Percentiles rank a stretch among this genome's conserved stretches.
Conservation (phyloP, 2,329 filamentous ascomycete genomes). For the Botrytis squamosa region DNA sequence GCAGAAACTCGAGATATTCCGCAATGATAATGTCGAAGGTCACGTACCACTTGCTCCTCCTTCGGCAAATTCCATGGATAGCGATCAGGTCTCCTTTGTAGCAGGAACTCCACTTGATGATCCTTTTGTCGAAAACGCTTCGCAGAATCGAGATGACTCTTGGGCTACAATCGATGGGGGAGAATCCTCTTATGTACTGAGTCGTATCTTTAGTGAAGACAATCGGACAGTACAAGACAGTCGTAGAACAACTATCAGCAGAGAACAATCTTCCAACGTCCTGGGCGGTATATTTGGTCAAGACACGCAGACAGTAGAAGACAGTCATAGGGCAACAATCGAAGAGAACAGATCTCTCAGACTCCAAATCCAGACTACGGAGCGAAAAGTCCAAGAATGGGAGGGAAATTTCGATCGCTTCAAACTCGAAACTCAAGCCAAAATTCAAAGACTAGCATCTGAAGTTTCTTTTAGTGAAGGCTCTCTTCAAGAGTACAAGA, state of each 20-base stretch:
- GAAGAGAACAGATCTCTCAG: neutral
- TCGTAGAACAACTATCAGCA: neutral
- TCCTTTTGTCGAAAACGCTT: neutral
- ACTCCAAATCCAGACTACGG: neutral
- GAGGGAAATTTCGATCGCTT: neutral
- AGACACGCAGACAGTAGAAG: neutral
- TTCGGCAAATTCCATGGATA: neutral
- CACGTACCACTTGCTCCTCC: neutral
- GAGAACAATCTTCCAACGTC: neutral
- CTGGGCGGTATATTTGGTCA: neutral
- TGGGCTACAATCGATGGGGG: neutral
- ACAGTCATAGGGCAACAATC: neutral
- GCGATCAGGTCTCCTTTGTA: neutral
- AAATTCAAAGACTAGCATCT: neutral
- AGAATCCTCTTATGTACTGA: neutral
- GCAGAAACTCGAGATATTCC: neutral
- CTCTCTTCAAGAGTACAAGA: neutral
- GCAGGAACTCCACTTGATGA: neutral
- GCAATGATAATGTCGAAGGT: neutral
- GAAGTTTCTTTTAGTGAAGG: neutral
- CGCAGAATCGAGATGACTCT: neutral
- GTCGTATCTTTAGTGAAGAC: neutral
- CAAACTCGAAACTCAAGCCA: neutral
- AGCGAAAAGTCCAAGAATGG: neutral
- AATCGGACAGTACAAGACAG: neutral